phyloP scores from a whole-genome alignment of 768 basidiomycete genomes.

The Termitomyces sp. region DNA sequence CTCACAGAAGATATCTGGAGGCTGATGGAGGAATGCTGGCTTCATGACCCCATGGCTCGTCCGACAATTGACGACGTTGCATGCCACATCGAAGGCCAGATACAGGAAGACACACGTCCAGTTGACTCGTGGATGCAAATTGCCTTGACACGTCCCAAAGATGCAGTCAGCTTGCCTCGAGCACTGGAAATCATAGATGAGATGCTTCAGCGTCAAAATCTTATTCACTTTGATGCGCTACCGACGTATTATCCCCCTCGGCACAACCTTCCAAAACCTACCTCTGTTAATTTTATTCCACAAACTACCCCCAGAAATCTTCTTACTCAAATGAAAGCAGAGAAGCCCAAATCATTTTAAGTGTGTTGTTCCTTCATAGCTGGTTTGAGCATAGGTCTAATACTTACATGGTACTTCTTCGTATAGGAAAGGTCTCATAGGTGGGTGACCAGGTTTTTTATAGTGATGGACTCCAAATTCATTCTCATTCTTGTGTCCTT shows the following conservation, averaged over 20 bases:
- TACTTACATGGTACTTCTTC: too few relatives aligned
- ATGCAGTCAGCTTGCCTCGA: neutral
- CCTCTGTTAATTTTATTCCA: too few relatives aligned
- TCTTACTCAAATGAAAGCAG: too few relatives aligned
- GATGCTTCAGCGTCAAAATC: neutral
- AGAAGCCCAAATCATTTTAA: too few relatives aligned
- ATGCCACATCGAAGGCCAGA: constrained; percentile 45
- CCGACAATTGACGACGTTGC: neutral
- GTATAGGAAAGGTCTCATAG: too few relatives aligned
- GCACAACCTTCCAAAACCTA: too few relatives aligned
- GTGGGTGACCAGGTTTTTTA: too few relatives aligned
- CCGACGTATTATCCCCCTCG: neutral
- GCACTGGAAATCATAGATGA: neutral
- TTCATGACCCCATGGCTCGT: neutral
- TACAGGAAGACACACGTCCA: neutral
- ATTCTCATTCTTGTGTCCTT: too few relatives aligned
- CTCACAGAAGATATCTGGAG: neutral
- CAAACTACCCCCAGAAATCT: too few relatives aligned
- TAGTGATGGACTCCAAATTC: too few relatives aligned
- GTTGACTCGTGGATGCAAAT: neutral
- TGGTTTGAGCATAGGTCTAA: too few relatives aligned
- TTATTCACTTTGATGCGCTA: neutral
- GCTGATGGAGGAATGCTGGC: neutral
- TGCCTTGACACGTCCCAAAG: neutral
- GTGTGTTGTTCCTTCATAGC: too few relatives aligned